Evolutionary conservation across 1,284 basidiomycete species (phyloP).

Genomic region (Ceratobasidium sp.): DNA sequence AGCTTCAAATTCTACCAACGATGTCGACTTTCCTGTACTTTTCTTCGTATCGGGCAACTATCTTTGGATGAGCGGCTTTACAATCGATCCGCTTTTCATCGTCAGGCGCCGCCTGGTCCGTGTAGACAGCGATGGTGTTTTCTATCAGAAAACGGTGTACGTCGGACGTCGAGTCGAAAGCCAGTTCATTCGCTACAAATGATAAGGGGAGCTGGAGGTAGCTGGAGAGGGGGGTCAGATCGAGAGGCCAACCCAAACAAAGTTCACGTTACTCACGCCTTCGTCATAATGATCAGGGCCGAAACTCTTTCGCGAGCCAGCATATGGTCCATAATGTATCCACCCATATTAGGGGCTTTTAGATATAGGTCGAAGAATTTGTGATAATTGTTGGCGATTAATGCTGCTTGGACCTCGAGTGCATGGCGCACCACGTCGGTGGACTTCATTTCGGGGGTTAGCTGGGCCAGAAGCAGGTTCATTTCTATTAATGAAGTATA

Average conservation of each 20-base stretch:
- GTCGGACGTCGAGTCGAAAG: slow-evolving; percentile 78
- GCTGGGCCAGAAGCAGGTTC: slow-evolving; percentile 94
- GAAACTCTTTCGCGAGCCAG: slow-evolving; percentile 91
- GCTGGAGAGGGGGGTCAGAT: slow-evolving; percentile 61
- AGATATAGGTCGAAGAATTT: slow-evolving; percentile 89
- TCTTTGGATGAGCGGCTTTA: slow-evolving; percentile 66
- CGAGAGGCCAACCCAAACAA: not conserved
- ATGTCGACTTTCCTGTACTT: slow-evolving; percentile 82
- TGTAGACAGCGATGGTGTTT: slow-evolving; percentile 78
- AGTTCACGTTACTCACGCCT: slow-evolving; percentile 77
- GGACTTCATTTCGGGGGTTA: slow-evolving; percentile 90
- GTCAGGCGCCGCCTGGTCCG: slow-evolving; percentile 3
- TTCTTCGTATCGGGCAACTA: slow-evolving; percentile 74
- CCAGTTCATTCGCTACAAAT: slow-evolving; percentile 86
- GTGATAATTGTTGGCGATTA: slow-evolving; percentile 95
- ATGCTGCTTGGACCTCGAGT: slow-evolving; percentile 86
- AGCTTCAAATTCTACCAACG: slow-evolving; percentile 47
- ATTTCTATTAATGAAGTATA: slow-evolving; percentile 72
- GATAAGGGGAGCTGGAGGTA: slow-evolving; percentile 83
- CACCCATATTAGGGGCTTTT: slow-evolving; percentile 95
- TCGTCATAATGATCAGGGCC: slow-evolving; percentile 90
- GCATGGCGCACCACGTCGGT: slow-evolving; percentile 88
- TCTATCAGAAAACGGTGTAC: slow-evolving; percentile 78
- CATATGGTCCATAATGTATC: slow-evolving; percentile 99
- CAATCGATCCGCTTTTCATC: slow-evolving; percentile 75